phyloP scores from a whole-genome alignment of 441 rosid genomes.

The Pelargonium cotyledonis region DNA sequence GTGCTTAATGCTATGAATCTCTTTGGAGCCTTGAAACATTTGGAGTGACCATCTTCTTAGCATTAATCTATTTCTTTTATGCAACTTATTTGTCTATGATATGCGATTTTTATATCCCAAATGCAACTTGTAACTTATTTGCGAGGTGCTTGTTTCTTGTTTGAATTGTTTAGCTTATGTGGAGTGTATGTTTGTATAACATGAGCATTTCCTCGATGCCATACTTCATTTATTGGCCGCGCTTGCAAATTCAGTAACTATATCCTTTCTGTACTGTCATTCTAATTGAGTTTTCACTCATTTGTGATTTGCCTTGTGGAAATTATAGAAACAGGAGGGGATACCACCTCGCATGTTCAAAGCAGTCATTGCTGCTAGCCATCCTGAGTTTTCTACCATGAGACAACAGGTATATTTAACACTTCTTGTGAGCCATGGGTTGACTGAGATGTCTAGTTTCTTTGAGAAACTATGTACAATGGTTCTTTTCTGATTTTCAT shows the following conservation, averaged over 20 bases:
- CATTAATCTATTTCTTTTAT: background rate
- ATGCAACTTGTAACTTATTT: background rate
- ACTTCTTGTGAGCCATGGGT: background rate
- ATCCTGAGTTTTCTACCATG: conserved; percentile 89
- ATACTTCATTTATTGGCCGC: background rate
- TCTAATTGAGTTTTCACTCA: background rate
- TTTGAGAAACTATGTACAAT: too few species aligned
- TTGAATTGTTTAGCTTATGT: background rate
- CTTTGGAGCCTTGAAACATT: background rate
- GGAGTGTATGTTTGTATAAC: background rate
- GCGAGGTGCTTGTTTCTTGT: background rate
- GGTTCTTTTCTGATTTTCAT: background rate
- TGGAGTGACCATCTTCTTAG: background rate
- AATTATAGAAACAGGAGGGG: conserved; percentile 78
- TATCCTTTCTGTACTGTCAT: background rate
- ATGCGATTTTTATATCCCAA: background rate
- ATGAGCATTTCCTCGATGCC: background rate
- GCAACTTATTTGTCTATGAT: too few species aligned
- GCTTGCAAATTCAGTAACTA: background rate
- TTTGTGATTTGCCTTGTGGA: conserved; percentile 12
- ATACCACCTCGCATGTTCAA: conserved; percentile 96
- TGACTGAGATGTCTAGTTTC: background rate
- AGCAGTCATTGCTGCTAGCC: conserved; percentile 86
- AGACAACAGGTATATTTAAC: conserved; percentile 74
- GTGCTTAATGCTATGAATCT: background rate